Evolutionary conservation across 2,329 filamentous ascomycete genomes (phyloP), one percentile per base, ranked within the genome.

Genomic region (Ceratocystis destructans): DNA sequence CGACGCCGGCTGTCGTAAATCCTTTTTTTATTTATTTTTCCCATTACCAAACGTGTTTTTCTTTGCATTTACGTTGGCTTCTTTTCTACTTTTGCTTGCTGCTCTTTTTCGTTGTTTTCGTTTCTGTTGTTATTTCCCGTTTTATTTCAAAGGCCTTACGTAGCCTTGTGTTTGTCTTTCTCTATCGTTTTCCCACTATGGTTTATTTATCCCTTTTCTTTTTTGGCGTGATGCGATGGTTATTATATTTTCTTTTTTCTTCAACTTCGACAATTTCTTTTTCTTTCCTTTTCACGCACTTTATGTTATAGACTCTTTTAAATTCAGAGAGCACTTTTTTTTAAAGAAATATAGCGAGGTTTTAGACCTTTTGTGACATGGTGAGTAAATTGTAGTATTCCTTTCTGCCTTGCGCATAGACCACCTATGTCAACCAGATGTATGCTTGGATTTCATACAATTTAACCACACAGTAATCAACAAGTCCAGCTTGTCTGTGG

Each of bases 1-100:
- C 46, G 61, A 37, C 37, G 57, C 50, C 41, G 61, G 64, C 55
- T 62, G 66, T 67, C 62, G 37, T 61, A 33, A 28, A 17, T 45
- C 62, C 25, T 55, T 61, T 53, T 53, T 64, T 67, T 57, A 22
- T 48, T 10, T 48, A n/a, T 48, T 62, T 22, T 55, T 28, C 8
- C 45, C 45, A 45, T 57, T 62, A 44, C 64, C 59, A 62, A 59
- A 62, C 22, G 48, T 53, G 48, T 45, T 57, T 44, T 62, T 62
- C 45, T 44, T 44, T 64, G 48, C 46, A 57, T 69, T 64, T 72
- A 71, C 69, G 62, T 67, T 61, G 64, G 61, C 41, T 46, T 67
- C 69, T 66, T 41, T 41, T 15, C 37, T 41, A 41, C 37, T 41
- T 41, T 41, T 12, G 37, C 10, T 41, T 12, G 37, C 10, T 41